These are phyloP conservation scores for Herpetospermum pedunculosum DNA, from an alignment of 306 rosid genomes.

Conservation along the genomic window DNA sequence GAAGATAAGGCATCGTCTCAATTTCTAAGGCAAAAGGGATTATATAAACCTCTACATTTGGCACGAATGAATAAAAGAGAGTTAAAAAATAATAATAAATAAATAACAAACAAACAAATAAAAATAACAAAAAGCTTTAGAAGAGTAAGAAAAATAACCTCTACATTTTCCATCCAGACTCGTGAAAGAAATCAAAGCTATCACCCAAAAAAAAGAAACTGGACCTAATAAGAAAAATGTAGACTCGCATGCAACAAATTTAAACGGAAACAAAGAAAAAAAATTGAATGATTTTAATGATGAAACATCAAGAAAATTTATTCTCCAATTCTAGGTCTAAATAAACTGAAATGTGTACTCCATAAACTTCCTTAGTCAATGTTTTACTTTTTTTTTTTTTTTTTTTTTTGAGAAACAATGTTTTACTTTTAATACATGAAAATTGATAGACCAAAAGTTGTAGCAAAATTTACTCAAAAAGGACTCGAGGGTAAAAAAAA, in stretches of 20 bases:
- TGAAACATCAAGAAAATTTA: background rate
- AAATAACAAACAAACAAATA: no score
- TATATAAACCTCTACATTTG: background rate
- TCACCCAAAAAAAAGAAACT: background rate
- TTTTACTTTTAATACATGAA: background rate
- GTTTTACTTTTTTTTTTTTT: no score
- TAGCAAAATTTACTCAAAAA: background rate
- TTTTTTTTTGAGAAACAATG: no score
- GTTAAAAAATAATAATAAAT: no score
- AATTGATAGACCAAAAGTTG: background rate
- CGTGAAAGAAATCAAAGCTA: background rate
- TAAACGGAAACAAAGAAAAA: background rate
- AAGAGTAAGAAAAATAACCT: no score
- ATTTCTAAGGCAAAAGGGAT: no score
- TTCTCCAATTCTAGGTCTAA: background rate
- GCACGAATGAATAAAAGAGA: background rate
- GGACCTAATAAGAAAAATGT: background rate
- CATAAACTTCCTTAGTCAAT: background rate
- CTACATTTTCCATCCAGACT: background rate
- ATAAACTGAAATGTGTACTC: background rate
- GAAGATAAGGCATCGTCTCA: no score
- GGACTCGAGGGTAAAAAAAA: background rate
- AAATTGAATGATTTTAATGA: background rate
- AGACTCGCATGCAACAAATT: background rate
- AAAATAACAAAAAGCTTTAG: background rate